Evolutionary conservation across 2,329 filamentous ascomycete genomes (phyloP), one percentile per base, ranked within the genome.

Genomic region (Colletotrichum coccodes): DNA sequence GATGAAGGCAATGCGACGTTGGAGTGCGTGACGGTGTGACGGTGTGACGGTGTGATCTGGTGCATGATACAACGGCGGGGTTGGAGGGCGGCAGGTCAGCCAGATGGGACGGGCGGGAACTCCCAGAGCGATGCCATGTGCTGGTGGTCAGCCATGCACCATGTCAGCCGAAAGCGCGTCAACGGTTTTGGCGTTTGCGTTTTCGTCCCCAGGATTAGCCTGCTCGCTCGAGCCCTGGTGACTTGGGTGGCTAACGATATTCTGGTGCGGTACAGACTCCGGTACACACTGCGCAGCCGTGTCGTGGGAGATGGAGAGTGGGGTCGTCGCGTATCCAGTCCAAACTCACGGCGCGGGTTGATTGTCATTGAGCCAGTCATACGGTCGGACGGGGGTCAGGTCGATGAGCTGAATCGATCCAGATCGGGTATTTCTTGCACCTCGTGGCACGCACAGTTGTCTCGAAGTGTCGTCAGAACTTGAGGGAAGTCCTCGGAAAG

Each of bases 71-170:
- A 65, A 50, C 47, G n/a, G 54, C 61, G 32, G 65, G 64, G 52
- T 54, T 54, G 49, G 26, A 60, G 40, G 40, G 38, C 30, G 46
- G 49, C 56, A 42, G 54, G 40, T 21, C 12, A 53, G 30, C 54
- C 49, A 68, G 61, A 68, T 68, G 65, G 61, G 65, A 68, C 65
- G 65, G 61, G 65, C 65, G 65, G 65, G 65, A 68, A 36, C 54
- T 65, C 65, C 65, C 65, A 65, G 61, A 60, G 61, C 32, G 28
- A 54, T 54, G 60, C 61, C 54, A 68, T 65, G 65, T 65, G 61
- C 46, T 59, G 28, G 34, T 63, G 64, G 59, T 23, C 28, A 50
- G 46, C 64, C 53, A 64, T 56, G 49, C 63, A 54, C 56, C 58
- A 34, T 56, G 57, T 61, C 38, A 12, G 26, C 40, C 57, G 28